phyloP scores from a whole-genome alignment of 208 protist genomes.

The Acanthamoeba triangularis region DNA sequence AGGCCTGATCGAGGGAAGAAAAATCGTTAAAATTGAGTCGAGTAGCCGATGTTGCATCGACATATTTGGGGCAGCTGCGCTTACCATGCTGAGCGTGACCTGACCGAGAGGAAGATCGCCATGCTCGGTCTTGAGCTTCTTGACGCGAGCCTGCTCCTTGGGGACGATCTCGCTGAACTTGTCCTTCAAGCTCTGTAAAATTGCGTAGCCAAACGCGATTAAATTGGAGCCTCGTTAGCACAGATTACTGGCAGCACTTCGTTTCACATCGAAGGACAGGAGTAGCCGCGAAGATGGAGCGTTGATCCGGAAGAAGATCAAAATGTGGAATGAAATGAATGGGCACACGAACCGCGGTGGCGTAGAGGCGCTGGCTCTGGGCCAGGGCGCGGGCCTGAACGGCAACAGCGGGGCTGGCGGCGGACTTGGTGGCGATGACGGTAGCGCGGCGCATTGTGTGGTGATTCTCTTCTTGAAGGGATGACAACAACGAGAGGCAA shows the following conservation, averaged over 20 bases:
- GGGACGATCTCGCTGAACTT: conserved; percentile 54
- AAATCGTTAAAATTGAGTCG: not conserved
- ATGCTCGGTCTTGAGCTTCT: conserved; percentile 72
- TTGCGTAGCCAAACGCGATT: not conserved
- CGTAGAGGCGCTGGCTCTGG: conserved; percentile 33
- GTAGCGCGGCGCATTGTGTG: conserved; percentile 29
- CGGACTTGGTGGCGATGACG: conserved; percentile 11
- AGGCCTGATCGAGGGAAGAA: conserved; percentile 86
- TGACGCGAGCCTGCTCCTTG: conserved; percentile 66
- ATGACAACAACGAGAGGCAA: not conserved
- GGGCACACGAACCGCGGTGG: not conserved
- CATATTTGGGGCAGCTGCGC: not conserved
- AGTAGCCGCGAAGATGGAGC: no score
- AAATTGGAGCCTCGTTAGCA: not conserved
- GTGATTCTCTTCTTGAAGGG: not conserved
- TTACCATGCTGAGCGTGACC: conserved; percentile 60
- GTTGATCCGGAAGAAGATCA: not conserved
- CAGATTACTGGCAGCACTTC: not conserved
- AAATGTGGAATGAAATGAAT: not conserved
- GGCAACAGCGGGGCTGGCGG: conserved; percentile 1
- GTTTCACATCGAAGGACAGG: no score
- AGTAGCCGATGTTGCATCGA: not conserved
- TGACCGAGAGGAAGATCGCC: conserved; percentile 45
- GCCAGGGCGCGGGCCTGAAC: not conserved
- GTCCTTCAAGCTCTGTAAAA: conserved; percentile 44